Base-by-base conservation (phyloP, 2,329 filamentous ascomycete species). In the Fonsecaea nubica region DNA sequence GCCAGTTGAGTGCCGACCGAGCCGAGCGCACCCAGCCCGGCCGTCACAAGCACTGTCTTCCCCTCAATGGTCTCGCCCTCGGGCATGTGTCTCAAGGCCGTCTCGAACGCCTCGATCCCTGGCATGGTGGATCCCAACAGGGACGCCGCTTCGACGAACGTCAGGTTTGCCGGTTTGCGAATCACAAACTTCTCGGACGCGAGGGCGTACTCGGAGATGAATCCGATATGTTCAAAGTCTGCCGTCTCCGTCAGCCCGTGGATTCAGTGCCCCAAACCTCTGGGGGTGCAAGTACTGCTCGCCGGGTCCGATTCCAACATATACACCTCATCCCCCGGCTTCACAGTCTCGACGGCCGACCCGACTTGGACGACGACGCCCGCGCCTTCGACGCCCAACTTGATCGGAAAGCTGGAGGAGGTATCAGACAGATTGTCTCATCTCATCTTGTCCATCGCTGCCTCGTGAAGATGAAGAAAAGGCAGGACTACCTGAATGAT, bases 11-110 rank as follows among this genome's bases (percentile, higher is more conserved):
- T 77, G 0, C 76, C 81, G 32, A 33, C 25, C 13, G 50, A 53
- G 9, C 32, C 62, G 25, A 64, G 66, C 38, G 64, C 38, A 36
- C 40, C 36, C n/a, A 32, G 32, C 33, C 80, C 85, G 1, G 77
- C 85, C 0, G 83, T 79, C 8, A 87, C 77, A 64, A 84, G 84
- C 1, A 84, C 82, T 1, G 83, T 85, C 75, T 83, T 84, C 6
- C 83, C 84, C 25, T 79, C 74, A 0, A 87, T 78, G 18, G 77
- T 78, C n/a, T 80, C 80, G 36, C 83, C 67, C 0, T 79, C 83
- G 12, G 50, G 50, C 50, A 53, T 53, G n/a, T 53, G 50, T 18
- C 25, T 53, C 50, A 53, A 1, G n/a, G 18, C 50, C 2, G 74
- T 76, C 36, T 75, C 76, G 52, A 85, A 76, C 30, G 75, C 72